phyloP scores from a whole-genome alignment of 768 basidiomycete genomes.

The Boletus rex-veris region DNA sequence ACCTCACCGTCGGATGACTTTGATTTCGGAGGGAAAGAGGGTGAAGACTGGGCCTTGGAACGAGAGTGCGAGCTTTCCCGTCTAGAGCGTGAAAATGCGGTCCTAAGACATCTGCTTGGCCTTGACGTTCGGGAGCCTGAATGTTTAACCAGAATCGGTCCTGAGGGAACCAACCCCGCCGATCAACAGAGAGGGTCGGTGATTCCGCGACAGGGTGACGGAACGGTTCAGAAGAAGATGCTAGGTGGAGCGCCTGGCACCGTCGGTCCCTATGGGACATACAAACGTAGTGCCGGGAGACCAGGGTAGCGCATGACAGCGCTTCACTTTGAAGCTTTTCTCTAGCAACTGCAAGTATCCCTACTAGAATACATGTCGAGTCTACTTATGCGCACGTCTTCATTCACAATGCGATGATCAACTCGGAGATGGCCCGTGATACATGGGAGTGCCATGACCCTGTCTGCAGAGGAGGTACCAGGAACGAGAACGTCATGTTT shows the following conservation, averaged over 20 bases:
- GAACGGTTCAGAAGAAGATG: conserved; percentile 20
- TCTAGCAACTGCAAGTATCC: no score
- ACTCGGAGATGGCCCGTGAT: no score
- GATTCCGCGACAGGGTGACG: conserved; percentile 14
- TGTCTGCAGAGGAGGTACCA: no score
- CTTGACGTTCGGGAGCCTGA: conserved; percentile 34
- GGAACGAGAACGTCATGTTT: no score
- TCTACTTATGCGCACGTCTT: no score
- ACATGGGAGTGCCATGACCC: no score
- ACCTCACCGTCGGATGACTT: neutral
- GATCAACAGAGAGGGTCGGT: conserved; percentile 15
- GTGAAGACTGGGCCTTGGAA: conserved; percentile 76
- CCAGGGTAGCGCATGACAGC: conserved; percentile 9
- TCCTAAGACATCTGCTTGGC: conserved; percentile 70
- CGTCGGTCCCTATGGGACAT: conserved; percentile 44
- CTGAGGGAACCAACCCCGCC: neutral
- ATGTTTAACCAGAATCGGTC: neutral
- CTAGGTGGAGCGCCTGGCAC: conserved; percentile 35
- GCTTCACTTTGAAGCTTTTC: no score
- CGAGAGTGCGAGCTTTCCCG: conserved; percentile 88
- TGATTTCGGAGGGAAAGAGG: conserved; percentile 38
- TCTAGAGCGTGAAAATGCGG: conserved; percentile 83
- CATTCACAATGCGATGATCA: no score
- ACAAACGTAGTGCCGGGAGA: conserved; percentile 32
- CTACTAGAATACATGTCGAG: no score